phyloP scores from a whole-genome alignment of 129 eudicot genomes.

The Artemisia tridentata region DNA sequence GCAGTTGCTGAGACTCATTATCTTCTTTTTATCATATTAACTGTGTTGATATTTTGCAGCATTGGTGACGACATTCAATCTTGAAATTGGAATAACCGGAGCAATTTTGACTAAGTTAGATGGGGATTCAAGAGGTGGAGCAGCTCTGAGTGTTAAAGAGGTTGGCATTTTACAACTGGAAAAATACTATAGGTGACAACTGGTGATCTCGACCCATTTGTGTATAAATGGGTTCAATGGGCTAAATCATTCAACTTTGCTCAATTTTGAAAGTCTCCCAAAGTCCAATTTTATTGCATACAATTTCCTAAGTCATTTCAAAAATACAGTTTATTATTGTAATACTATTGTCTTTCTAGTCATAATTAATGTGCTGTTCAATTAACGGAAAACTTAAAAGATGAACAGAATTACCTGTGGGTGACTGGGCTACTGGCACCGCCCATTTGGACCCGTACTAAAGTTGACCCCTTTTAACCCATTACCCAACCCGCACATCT shows the following conservation, averaged over 20 bases:
- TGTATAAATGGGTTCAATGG: background rate
- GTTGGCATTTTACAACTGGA: conserved; percentile 32
- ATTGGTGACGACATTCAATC: conserved; percentile 82
- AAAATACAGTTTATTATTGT: background rate
- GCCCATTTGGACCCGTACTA: background rate
- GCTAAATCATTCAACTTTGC: background rate
- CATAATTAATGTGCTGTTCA: background rate
- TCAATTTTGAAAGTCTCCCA: background rate
- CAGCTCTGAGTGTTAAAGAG: conserved; percentile 98
- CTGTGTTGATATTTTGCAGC: conserved; percentile 48
- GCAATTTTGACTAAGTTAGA: conserved; percentile 91
- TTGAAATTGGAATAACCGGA: conserved; percentile 96
- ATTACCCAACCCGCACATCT: background rate
- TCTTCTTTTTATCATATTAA: background rate
- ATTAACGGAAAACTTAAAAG: too few relatives aligned
- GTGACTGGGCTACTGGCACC: too few relatives aligned
- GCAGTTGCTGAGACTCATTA: background rate
- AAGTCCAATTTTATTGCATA: background rate
- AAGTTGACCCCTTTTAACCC: background rate
- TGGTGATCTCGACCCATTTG: background rate
- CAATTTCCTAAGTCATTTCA: background rate
- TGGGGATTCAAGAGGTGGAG: conserved; percentile 99
- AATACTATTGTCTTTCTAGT: background rate
- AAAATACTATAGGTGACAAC: background rate
- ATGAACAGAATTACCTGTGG: too few relatives aligned